Base-by-base conservation (phyloP, 139 green algal species). In the Deuterostichococcus epilithicus region DNA sequence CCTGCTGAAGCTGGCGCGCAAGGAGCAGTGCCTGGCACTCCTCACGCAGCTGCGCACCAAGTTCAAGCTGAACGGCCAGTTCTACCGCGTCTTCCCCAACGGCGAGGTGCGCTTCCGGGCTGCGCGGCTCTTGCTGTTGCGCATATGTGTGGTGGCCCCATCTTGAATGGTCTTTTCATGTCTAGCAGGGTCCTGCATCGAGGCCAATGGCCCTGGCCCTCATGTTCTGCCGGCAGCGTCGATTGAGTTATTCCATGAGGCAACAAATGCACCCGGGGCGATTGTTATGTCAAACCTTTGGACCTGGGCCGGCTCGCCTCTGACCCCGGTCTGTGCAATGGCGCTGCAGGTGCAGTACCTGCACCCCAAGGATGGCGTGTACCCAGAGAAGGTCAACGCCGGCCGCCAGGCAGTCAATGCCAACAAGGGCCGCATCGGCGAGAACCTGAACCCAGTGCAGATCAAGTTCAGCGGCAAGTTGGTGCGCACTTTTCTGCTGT, bases 321-420 rank as follows among this genome's bases (percentile, higher is more conserved):
- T n/a, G n/a, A n/a, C 26, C 18, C 52, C 26, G 20, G 13, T 28
- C 52, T 63, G 52, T 28, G 52, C 20, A 25, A 30, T 63, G 52
- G 13, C 10, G 18, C 52, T 63, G 52, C 93, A 98, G 91, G 95
- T 99, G 33, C 85, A 98, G 90, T 99, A 99, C 93, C 82, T 99
- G 73, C 96, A 99, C 90, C 96, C 96, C 73, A 97, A 96, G 88
- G 94, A 99, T 79, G 96, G 96, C 66, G 93, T 98, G 39, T 98
- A 98, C 94, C 96, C 96, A 44, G 96, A 99, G 92, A 98, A 98
- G 94, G 96, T 99, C 36, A 99, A 98, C 88, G 86, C 88, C 39
- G 95, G 95, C 82, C 91, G 96, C 78, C 80, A 85, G 2, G 87
- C 85, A 35, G 91, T 86, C 58, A 97, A 97, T 90, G 81, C 91